Base-by-base conservation (phyloP, 2,329 filamentous ascomycete species). In the Aspergillus sp. region DNA sequence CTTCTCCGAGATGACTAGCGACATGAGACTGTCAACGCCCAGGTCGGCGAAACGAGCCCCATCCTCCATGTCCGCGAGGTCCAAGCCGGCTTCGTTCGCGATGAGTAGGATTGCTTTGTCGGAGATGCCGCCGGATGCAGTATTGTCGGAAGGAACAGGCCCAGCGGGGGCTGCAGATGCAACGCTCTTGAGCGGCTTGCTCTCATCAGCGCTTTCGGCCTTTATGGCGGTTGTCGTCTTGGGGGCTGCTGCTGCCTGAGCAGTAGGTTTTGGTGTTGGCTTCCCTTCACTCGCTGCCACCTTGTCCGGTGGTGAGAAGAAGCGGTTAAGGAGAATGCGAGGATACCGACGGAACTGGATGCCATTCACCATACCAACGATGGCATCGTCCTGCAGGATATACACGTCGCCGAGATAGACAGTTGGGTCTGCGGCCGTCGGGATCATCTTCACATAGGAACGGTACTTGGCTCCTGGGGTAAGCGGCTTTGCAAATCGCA, bases 381-480 rank as follows among this genome's bases (percentile, higher is more conserved):
- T 66, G 2, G 43, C 56, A 9, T 63, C 62, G 6, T 71, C 67
- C 13, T 74, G 71, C 2, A 77, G 49, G 18, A 77, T 64, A 50
- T 74, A 76, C 1, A 78, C 70, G 59, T 79, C 77, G 15, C 77
- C 77, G 0, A 66, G 39, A 53, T 67, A 77, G 12, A 73, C 55
- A 5, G 63, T 67, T 3, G 64, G 55, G 13, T 75, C 69, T 1
- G 71, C 67, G 2, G 52, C 59, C 2, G 65, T 65, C 1, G 68
- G 68, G 7, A 63, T 60, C 71, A 72, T 72, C 45, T 65, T 59
- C 15, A 73, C 69, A 51, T 75, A 72, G 18, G 64, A 65, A 13
- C 58, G 53, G 55, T 76, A 75, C n/a, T 56, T 62, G 15, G 24
- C 64, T 1, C 64, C 64, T 1, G 68, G 42, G 4, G 62, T 60